Evolutionary conservation across 352 stramenopile species (phyloP), one percentile per base, ranked within the genome.

Genomic region (Achlya hypogyna): DNA sequence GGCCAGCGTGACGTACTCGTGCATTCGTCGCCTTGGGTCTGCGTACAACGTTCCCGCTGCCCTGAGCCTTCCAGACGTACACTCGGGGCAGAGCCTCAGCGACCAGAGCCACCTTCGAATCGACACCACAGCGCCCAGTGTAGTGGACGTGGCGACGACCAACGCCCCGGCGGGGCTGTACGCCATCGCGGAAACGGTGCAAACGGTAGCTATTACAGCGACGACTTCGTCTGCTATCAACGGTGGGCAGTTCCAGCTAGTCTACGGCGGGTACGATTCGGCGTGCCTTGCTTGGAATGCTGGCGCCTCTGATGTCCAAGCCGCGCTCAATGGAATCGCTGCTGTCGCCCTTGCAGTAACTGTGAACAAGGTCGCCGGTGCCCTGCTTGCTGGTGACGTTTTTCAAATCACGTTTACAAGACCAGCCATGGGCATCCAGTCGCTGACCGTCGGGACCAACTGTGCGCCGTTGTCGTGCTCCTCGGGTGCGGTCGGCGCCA

Each of bases 171-270:
- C 54, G 14, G 54, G 54, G 10, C 22, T 64, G 20, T 64, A 72
- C 0, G 72, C 74, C 4, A 73, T 84, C 38, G 77, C 69, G 3
- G 70, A 76, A 22, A 60, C 59, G 0, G 28, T 82, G 1, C 83
- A 91, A 40, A 88, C 78, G 0, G 53, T 91, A 28, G 81, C 88
- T 38, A 58, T 91, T 0, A 84, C 87, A 56, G 83, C 85, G 23
- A 53, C 35, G 54, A 38, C 35, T 5, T 22, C 62, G 8, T 72
- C 45, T 20, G 83, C 73, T 32, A 51, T 89, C 22, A 78, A 51
- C 0, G 72, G 84, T 49, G 81, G 83, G 0, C 70, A 81, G 43
- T 91, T 79, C 56, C 72, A 79, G 58, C 63, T 91, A 1, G 51
- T 74, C 5, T 91, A 91, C 47, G 76, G 72, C 4, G 63, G 73